phyloP scores from a whole-genome alignment of 2,329 filamentous ascomycete species.

The Penicillium sp. region DNA sequence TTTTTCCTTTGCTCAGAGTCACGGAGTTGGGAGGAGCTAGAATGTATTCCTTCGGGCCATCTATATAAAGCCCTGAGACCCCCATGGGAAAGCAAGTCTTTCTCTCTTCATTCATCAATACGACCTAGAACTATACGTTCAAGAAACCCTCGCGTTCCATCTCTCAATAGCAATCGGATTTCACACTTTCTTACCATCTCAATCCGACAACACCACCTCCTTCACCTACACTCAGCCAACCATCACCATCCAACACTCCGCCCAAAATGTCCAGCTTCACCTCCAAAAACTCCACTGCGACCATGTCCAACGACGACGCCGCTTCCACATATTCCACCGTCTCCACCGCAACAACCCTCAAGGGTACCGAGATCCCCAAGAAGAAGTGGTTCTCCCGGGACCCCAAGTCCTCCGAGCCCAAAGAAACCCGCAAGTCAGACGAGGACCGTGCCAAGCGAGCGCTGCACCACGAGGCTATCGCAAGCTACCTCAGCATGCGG shows the following conservation, averaged over 20 bases:
- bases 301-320: constrained; percentile 14
- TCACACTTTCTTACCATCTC: no score
- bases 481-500: constrained; percentile 24
- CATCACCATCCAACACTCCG: no score
- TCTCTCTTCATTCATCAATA: neutral
- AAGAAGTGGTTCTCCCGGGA: constrained; percentile 22
- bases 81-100: no score
- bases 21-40: neutral
- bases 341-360: constrained; percentile 27
- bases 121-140: no score
- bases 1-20: constrained; percentile 2
- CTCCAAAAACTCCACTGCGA: constrained; percentile 10
- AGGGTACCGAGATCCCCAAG: constrained; percentile 15
- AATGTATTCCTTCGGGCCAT: neutral
- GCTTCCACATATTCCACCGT: constrained; percentile 24
- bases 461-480: constrained; percentile 24
- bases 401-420: constrained; percentile 11
- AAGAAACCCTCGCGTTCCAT: no score
- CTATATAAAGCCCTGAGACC: neutral
- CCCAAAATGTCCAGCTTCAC: constrained; percentile 14
- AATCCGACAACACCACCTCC: neutral
- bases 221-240: no score
- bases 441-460: constrained; percentile 9
- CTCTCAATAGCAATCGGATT: no score
- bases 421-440: neutral